Evolutionary conservation across 2,329 filamentous ascomycete species (phyloP).

Genomic region (Volutella citrinella): DNA sequence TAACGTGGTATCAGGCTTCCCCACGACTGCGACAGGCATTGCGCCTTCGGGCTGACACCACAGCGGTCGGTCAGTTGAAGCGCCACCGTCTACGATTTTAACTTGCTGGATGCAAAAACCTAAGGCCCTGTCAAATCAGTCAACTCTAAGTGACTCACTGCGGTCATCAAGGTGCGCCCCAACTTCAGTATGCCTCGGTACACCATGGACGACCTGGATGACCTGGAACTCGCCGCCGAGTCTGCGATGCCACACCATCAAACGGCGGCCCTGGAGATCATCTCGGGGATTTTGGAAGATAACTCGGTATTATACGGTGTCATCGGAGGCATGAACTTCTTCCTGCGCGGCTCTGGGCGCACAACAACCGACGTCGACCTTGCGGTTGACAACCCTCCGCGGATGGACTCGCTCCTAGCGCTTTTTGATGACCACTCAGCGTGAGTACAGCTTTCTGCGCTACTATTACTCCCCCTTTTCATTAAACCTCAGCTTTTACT

Average conservation of each 20-base stretch:
- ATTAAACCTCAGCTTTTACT: not conserved
- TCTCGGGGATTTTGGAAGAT: not conserved
- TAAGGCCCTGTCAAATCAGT: no score
- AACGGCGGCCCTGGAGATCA: not conserved
- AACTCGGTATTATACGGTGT: conserved; percentile 2
- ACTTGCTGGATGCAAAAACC: no score
- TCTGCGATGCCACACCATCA: not conserved
- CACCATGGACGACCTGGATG: not conserved
- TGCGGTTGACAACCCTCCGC: conserved; percentile 3
- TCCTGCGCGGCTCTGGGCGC: conserved; percentile 2
- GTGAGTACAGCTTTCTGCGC: no score
- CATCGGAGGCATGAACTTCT: conserved; percentile 5
- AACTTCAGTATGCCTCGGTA: conserved; percentile 2
- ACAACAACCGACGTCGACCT: conserved; percentile 3
- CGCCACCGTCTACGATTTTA: no score
- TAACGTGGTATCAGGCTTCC: no score
- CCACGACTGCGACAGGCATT: no score
- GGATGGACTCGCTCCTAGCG: conserved; percentile 2
- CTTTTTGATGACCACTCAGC: not conserved
- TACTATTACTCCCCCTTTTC: no score
- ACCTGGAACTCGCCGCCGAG: not conserved
- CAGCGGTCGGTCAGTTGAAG: no score
- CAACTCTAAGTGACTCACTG: no score
- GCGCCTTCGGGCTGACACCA: no score
- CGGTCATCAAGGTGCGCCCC: no score